phyloP scores from a whole-genome alignment of 2,329 filamentous ascomycete genomes.

The Ophiocordyceps camponoti-leonardi region DNA sequence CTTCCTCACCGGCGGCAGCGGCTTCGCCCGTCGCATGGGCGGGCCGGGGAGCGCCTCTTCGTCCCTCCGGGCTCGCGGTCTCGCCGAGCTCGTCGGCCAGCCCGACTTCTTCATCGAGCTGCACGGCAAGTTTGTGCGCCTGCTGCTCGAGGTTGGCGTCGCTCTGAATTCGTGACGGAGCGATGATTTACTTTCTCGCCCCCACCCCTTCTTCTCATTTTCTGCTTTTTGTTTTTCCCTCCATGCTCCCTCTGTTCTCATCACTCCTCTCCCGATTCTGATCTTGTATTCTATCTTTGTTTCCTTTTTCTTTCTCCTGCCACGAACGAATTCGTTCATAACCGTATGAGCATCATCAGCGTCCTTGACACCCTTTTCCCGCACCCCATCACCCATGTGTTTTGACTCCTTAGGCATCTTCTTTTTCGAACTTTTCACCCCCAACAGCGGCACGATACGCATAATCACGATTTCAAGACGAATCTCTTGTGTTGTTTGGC shows the following conservation, averaged over 20 bases:
- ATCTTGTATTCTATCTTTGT: too few relatives aligned
- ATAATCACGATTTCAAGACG: too few relatives aligned
- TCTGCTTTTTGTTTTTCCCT: neutral
- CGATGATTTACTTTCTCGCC: neutral
- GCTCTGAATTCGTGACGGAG: slow-evolving; percentile 27
- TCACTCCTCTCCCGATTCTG: neutral
- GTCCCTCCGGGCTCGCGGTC: slow-evolving; percentile 38
- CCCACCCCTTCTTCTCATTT: neutral
- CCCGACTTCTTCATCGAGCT: slow-evolving; percentile 54
- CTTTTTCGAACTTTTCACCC: too few relatives aligned
- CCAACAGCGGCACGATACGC: too few relatives aligned
- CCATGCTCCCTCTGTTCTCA: too few relatives aligned
- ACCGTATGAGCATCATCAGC: too few relatives aligned
- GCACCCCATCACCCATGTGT: too few relatives aligned
- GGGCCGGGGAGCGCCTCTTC: slow-evolving; percentile 34
- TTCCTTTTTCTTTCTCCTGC: too few relatives aligned
- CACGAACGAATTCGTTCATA: too few relatives aligned
- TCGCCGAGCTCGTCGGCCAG: slow-evolving; percentile 48
- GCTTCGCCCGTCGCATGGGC: slow-evolving; percentile 40
- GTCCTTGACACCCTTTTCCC: too few relatives aligned
- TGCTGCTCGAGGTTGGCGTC: slow-evolving; percentile 41
- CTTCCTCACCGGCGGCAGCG: slow-evolving; percentile 37
- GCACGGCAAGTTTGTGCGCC: slow-evolving; percentile 44
- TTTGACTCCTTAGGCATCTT: too few relatives aligned
- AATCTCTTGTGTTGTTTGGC: too few relatives aligned